These are phyloP conservation scores for Populus tomentosa DNA, from an alignment of 441 rosid species.

Conservation along the genomic window DNA sequence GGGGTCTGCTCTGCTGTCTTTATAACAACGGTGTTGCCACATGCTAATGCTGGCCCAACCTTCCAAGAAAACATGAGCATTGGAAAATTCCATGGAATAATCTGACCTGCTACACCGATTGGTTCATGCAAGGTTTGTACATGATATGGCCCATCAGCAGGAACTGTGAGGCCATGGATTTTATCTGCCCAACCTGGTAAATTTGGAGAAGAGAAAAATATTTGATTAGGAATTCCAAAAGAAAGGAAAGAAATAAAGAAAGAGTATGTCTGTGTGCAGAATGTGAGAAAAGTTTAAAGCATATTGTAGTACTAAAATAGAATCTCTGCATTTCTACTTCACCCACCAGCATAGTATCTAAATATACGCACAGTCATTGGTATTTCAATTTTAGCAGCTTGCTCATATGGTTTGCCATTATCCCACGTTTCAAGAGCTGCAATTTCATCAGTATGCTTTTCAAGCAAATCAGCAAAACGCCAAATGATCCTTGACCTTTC, in stretches of 20 bases:
- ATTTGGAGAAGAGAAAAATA: conserved; percentile 4
- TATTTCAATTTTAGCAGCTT: conserved; percentile 52
- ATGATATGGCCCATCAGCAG: conserved; percentile 52
- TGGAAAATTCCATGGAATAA: conserved; percentile 67
- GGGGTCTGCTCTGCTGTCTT: conserved; percentile 70
- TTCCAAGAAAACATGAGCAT: conserved; percentile 59
- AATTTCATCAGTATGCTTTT: conserved; percentile 74
- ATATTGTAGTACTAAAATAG: not conserved
- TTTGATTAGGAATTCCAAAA: not conserved
- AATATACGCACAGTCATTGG: conserved; percentile 66
- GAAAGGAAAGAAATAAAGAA: not conserved
- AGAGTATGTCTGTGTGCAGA: not conserved
- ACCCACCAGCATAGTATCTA: conserved; percentile 83
- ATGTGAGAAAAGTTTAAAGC: not conserved
- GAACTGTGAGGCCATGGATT: conserved; percentile 59
- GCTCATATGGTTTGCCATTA: conserved; percentile 83
- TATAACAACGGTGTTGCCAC: conserved; percentile 52
- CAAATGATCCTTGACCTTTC: conserved; percentile 72
- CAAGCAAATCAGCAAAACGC: conserved; percentile 81
- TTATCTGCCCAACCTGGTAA: conserved; percentile 69
- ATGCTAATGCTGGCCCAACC: conserved; percentile 59
- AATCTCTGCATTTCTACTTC: not conserved
- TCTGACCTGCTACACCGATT: conserved; percentile 63
- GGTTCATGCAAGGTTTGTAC: conserved; percentile 60
- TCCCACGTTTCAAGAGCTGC: conserved; percentile 89